Conservation (phyloP, 805 yeast genomes). For the Pichia deserticola region DNA sequence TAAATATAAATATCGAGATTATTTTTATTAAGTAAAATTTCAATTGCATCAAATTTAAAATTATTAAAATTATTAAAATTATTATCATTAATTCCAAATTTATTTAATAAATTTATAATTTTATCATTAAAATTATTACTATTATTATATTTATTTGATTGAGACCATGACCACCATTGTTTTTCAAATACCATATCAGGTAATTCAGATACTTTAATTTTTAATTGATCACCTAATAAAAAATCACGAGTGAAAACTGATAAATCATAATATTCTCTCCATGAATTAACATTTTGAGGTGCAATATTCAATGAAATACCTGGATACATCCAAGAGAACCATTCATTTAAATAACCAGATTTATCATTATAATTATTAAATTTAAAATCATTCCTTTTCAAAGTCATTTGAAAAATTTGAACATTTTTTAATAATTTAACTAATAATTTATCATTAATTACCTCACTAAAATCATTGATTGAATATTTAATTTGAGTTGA, state of each 20-base stretch:
- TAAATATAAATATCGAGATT: neutral
- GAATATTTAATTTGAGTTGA: neutral
- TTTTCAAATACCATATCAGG: conserved; percentile 13
- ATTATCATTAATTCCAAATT: neutral
- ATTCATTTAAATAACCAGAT: neutral
- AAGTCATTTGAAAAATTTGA: conserved; percentile 1
- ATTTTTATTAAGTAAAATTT: conserved; percentile 3
- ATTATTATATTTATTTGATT: neutral
- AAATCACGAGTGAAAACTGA: conserved; percentile 7
- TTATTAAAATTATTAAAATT: neutral
- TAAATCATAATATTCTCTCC: conserved; percentile 16
- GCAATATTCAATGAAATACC: conserved; percentile 23
- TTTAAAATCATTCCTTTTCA: neutral
- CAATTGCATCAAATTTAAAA: neutral
- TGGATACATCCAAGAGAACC: neutral
- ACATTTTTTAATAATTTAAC: neutral
- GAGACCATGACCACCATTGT: conserved; percentile 22
- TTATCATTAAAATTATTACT: neutral
- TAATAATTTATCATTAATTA: neutral
- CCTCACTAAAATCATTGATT: neutral
- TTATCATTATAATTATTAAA: neutral
- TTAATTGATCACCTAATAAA: neutral
- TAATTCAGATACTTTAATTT: neutral
- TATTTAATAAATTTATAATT: neutral
- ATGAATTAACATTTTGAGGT: conserved; percentile 22